Conservation (phyloP, 345 rosid species). For the Bruguiera sexangula region DNA sequence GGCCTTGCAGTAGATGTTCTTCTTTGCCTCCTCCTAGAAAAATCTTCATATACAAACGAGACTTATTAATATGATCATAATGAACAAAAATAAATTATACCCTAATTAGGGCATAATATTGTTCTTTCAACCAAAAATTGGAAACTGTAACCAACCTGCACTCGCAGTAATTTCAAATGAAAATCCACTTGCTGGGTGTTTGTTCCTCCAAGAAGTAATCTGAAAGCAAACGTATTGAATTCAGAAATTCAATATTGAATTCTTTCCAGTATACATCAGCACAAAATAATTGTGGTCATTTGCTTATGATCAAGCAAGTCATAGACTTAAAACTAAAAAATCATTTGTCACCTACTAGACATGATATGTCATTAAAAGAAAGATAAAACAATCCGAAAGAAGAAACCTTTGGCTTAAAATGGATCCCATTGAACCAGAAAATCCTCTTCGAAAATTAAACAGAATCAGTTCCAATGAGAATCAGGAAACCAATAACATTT, state of each 20-base stretch:
- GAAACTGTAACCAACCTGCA: slow-evolving; percentile 38
- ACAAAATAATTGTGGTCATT: slow-evolving; percentile 1
- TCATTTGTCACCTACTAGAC: not conserved
- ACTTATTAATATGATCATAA: slow-evolving; percentile 3
- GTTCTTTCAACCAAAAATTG: not conserved
- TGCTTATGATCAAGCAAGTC: not conserved
- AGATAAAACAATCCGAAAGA: not conserved
- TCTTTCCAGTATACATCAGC: not conserved
- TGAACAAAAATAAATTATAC: slow-evolving; percentile 5
- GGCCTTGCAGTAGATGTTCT: slow-evolving; percentile 42
- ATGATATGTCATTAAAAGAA: not conserved
- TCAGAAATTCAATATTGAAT: slow-evolving; percentile 3
- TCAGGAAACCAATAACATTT: slow-evolving; percentile 4
- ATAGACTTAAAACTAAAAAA: not conserved
- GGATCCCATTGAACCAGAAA: not conserved
- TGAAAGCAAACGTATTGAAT: slow-evolving; percentile 33
- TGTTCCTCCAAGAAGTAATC: slow-evolving; percentile 43
- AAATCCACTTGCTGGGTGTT: slow-evolving; percentile 34
- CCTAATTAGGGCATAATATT: not conserved
- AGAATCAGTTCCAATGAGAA: slow-evolving; percentile 2
- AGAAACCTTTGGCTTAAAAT: not conserved
- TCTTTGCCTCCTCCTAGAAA: slow-evolving; percentile 58
- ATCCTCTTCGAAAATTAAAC: not conserved
- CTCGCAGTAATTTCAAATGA: slow-evolving; percentile 45
- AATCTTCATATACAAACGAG: slow-evolving; percentile 41